phyloP scores from a whole-genome alignment of 1,284 basidiomycete genomes.

The Trametes polyzona region DNA sequence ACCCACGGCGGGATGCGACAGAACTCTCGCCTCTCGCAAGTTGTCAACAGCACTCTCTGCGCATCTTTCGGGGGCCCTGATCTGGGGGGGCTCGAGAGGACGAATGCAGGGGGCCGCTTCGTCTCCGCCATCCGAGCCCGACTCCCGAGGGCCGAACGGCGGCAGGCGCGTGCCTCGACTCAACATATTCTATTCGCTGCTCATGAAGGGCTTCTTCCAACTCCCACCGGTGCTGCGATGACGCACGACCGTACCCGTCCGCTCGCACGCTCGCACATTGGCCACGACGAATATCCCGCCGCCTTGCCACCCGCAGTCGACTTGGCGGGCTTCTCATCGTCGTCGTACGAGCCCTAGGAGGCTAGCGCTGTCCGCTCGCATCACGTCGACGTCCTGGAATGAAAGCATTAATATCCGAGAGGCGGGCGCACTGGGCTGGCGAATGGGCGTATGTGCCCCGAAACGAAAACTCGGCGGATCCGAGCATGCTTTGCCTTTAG shows the following conservation, averaged over 20 bases:
- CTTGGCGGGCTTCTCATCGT: neutral
- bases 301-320: neutral
- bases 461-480: neutral
- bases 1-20: too few species aligned
- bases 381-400: too few species aligned
- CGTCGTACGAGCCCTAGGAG: too few species aligned
- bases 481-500: neutral
- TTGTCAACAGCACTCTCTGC: too few species aligned
- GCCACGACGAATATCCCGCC: neutral
- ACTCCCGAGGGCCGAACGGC: neutral
- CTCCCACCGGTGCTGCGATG: neutral
- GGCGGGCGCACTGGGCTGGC: neutral
- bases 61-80: slow-evolving; percentile 6
- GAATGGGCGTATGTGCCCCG: neutral
- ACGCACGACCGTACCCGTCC: neutral
- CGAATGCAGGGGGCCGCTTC: neutral
- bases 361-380: too few species aligned
- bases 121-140: neutral
- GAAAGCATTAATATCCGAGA: too few species aligned
- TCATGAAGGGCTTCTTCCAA: neutral
- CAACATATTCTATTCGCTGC: too few species aligned
- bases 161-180: neutral
- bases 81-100: too few species aligned
- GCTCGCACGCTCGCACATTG: neutral
- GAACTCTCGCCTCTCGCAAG: too few species aligned